A percentile compares a stretch with the other conserved stretches of the same genome.
Evolutionary conservation across 352 stramenopile genomes (phyloP).

Genomic region (Globisporangium barbulae): DNA sequence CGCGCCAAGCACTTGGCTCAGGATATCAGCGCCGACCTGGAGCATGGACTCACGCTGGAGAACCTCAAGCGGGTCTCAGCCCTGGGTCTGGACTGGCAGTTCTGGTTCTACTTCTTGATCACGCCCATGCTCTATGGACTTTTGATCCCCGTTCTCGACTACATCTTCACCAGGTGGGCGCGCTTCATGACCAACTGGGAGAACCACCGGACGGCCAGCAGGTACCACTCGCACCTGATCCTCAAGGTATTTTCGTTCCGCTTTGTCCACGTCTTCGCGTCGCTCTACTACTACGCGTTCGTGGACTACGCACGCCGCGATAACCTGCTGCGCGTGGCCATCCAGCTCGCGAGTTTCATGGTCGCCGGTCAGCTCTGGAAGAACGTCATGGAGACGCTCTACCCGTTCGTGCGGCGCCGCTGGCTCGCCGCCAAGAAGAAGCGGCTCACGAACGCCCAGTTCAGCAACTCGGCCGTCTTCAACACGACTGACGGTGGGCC

Average conservation of each 20-base stretch:
- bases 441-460: conserved; percentile 51
- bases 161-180: conserved; percentile 84
- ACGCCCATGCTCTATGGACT: conserved; percentile 86
- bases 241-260: conserved; percentile 98
- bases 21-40: conserved; percentile 37
- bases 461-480: conserved; percentile 63
- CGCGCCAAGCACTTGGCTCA: conserved; percentile 41
- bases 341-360: conserved; percentile 93
- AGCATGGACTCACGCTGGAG: conserved; percentile 51
- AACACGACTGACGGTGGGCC: conserved; percentile 19
- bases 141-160: conserved; percentile 76
- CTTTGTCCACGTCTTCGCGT: conserved; percentile 96
- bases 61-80: conserved; percentile 45
- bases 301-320: conserved; percentile 28
- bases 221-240: conserved; percentile 92
- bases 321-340: conserved; percentile 87
- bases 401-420: conserved; percentile 62
- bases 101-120: conserved; percentile 85
- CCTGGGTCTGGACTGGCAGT: conserved; percentile 72
- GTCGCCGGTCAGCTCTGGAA: conserved; percentile 93
- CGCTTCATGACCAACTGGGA: conserved; percentile 92
- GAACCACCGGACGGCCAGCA: conserved; percentile 87
- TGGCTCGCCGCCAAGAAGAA: conserved; percentile 51
- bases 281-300: conserved; percentile 96
- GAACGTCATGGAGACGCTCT: conserved; percentile 89